These are phyloP conservation scores for Candida sojae DNA, from an alignment of 1,139 yeast genomes.

Conservation along the genomic window DNA sequence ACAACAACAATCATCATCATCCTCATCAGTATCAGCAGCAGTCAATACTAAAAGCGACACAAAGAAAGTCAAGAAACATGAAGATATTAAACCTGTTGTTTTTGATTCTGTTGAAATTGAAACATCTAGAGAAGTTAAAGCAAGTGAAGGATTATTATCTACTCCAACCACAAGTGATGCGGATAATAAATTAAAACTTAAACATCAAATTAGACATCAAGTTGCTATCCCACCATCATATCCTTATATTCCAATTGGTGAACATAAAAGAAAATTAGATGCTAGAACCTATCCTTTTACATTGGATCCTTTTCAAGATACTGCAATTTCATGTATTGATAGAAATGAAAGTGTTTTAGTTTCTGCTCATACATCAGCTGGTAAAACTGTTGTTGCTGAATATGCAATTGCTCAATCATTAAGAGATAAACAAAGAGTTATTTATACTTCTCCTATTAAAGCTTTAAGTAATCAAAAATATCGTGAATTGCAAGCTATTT, in stretches of 20 bases:
- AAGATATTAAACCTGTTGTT: conserved; percentile 63
- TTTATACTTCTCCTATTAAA: conserved; percentile 95
- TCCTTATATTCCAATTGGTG: conserved; percentile 83
- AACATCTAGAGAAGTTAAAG: conserved; percentile 84
- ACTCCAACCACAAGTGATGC: conserved; percentile 32
- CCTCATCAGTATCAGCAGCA: conserved; percentile 12
- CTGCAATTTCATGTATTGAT: conserved; percentile 92
- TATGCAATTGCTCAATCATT: conserved; percentile 96
- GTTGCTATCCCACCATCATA: conserved; percentile 94
- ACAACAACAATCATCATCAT: conserved; percentile 9
- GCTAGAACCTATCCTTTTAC: conserved; percentile 92
- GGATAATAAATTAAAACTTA: conserved; percentile 63
- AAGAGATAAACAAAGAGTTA: conserved; percentile 88
- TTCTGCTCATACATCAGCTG: conserved; percentile 98
- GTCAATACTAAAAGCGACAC: conserved; percentile 5
- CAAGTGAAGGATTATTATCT: conserved; percentile 67
- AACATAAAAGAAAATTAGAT: conserved; percentile 70
- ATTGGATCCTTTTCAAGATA: conserved; percentile 94
- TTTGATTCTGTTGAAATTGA: conserved; percentile 90
- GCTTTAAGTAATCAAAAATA: conserved; percentile 96
- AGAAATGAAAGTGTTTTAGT: conserved; percentile 94
- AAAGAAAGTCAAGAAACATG: conserved; percentile 21
- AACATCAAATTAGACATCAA: conserved; percentile 96
- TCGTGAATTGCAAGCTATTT: conserved; percentile 87
- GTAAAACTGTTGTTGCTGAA: conserved; percentile 98